These are phyloP conservation scores for Lachnum nothofagi DNA, from an alignment of 2,329 filamentous ascomycete genomes.

Conservation along the genomic window DNA sequence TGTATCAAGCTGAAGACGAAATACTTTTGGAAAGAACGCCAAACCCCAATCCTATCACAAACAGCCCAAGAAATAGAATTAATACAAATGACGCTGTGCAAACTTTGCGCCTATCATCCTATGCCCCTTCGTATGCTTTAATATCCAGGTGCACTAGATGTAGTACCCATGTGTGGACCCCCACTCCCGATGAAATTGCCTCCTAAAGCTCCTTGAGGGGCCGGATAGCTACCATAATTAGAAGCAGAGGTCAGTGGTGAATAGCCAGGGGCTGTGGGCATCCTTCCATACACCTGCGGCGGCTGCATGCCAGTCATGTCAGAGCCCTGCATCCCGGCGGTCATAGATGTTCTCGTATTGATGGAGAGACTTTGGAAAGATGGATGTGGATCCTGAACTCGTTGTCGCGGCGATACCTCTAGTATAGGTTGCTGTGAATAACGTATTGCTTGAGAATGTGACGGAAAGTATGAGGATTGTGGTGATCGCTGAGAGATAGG, in stretches of 20 bases:
- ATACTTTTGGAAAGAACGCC: slow-evolving; percentile 4
- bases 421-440: slow-evolving; percentile 4
- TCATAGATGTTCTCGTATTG: slow-evolving; percentile 4
- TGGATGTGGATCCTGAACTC: background rate
- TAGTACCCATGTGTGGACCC: background rate
- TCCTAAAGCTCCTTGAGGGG: background rate
- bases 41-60: background rate
- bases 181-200: slow-evolving; percentile 5
- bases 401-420: slow-evolving; percentile 10
- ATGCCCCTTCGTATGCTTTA: background rate
- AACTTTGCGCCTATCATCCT: background rate
- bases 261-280: slow-evolving; percentile 6
- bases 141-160: slow-evolving; percentile 8
- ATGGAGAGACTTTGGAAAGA: slow-evolving; percentile 7
- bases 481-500: slow-evolving; percentile 17
- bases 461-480: slow-evolving; percentile 11
- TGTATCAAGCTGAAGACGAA: slow-evolving; percentile 1
- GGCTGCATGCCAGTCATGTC: slow-evolving; percentile 6
- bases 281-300: slow-evolving; percentile 6
- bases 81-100: background rate
- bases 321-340: slow-evolving; percentile 2
- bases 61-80: background rate
- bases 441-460: slow-evolving; percentile 9
- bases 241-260: background rate
- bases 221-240: background rate